A percentile compares a stretch with the other conserved stretches of the same genome.
These are phyloP conservation scores for Claviceps sp. DNA, from an alignment of 2,329 filamentous ascomycete genomes.

Conservation along the genomic window DNA sequence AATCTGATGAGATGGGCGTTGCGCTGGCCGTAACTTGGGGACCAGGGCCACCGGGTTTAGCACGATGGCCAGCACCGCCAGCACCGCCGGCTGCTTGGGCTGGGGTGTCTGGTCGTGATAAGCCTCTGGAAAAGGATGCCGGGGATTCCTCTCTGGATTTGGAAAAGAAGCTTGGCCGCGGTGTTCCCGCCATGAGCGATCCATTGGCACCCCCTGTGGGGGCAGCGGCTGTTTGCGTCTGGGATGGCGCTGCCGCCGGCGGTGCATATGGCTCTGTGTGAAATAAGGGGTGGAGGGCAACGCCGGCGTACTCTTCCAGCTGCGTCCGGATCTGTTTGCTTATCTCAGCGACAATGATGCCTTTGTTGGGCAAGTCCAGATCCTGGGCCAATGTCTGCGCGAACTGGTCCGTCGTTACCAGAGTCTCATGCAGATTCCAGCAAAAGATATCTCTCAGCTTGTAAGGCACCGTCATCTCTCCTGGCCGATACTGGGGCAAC, in stretches of 20 bases:
- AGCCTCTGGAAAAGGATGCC: slow-evolving; percentile 18
- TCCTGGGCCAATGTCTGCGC: slow-evolving; percentile 85
- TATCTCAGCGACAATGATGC: slow-evolving; percentile 60
- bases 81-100: slow-evolving; percentile 30
- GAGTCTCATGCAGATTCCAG: slow-evolving; percentile 92
- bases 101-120: slow-evolving; percentile 44
- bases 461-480: slow-evolving; percentile 71
- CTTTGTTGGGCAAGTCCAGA: slow-evolving; percentile 72
- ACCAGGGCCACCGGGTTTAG: slow-evolving; percentile 18
- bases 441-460: slow-evolving; percentile 89
- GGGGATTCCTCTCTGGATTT: slow-evolving; percentile 27
- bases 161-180: slow-evolving; percentile 16
- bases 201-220: slow-evolving; percentile 8
- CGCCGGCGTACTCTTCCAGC: slow-evolving; percentile 88
- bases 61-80: not conserved
- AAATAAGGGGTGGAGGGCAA: slow-evolving; percentile 86
- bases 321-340: slow-evolving; percentile 91
- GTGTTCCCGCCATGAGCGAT: slow-evolving; percentile 13
- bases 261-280: slow-evolving; percentile 39
- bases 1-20: slow-evolving; percentile 43
- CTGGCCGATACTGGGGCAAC: slow-evolving; percentile 64
- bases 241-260: slow-evolving; percentile 11
- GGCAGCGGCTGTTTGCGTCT: slow-evolving; percentile 5
- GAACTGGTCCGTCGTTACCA: slow-evolving; percentile 92
- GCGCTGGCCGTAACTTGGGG: slow-evolving; percentile 57